Conservation (phyloP, 164 flowering plant genomes). For the Hamamelis virginiana region DNA sequence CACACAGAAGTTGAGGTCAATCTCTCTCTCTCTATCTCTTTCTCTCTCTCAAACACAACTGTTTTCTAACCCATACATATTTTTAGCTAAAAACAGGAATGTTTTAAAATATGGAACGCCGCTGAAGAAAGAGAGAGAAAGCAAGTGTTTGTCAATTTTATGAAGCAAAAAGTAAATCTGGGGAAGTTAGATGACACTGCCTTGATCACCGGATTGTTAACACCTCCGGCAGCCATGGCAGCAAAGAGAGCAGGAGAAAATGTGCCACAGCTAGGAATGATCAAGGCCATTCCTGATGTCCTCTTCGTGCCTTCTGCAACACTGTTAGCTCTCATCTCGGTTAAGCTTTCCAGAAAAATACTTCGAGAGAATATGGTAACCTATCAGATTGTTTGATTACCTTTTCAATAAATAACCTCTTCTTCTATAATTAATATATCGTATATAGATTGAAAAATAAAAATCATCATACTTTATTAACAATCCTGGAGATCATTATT, state of each 20-base stretch:
- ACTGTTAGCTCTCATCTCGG: slow-evolving; percentile 45
- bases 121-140: slow-evolving; percentile 23
- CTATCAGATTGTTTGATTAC: no score
- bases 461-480: no score
- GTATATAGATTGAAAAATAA: no score
- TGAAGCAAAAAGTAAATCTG: slow-evolving; percentile 32
- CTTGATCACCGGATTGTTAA: slow-evolving; percentile 46
- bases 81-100: slow-evolving; percentile 35
- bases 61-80: no score
- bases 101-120: slow-evolving; percentile 34
- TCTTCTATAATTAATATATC: no score
- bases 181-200: slow-evolving; percentile 43
- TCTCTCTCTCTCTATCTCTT: slow-evolving; percentile 6
- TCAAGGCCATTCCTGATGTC: slow-evolving; percentile 64
- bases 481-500: no score
- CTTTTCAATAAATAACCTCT: no score
- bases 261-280: slow-evolving; percentile 42
- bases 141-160: slow-evolving; percentile 34
- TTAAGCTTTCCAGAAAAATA: slow-evolving; percentile 47
- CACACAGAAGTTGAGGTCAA: slow-evolving; percentile 41
- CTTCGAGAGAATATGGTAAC: slow-evolving; percentile 11
- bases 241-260: slow-evolving; percentile 67
- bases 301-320: slow-evolving; percentile 69
- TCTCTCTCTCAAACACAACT: no score
- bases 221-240: slow-evolving; percentile 78